Evolutionary conservation across 352 stramenopile genomes (phyloP).

Genomic region (Pythium pectinolyticum): DNA sequence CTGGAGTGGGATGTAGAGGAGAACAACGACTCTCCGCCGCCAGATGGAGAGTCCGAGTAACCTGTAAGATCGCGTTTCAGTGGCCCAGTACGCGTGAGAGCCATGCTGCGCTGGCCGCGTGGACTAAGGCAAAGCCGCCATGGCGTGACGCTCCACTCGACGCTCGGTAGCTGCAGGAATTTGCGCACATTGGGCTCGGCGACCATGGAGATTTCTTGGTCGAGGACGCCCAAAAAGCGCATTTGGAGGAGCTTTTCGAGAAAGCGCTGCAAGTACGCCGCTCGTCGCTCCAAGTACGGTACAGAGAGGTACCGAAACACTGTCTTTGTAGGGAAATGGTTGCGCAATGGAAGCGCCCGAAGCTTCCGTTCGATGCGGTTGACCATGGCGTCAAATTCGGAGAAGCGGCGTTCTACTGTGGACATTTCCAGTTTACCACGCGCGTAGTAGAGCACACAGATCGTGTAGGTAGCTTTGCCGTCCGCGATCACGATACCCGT

Average conservation of each 20-base stretch:
- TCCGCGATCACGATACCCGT: conserved; percentile 50
- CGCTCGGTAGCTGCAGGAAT: conserved; percentile 65
- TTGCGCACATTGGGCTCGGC: conserved; percentile 62
- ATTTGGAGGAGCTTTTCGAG: conserved; percentile 57
- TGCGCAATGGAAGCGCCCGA: conserved; percentile 42
- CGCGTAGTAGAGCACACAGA: conserved; percentile 62
- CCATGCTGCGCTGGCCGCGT: not conserved
- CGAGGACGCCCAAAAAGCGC: conserved; percentile 61
- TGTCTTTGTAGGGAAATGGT: conserved; percentile 69
- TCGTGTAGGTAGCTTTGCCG: conserved; percentile 51
- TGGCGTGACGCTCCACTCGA: conserved; percentile 72
- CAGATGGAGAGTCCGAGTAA: conserved; percentile 1
- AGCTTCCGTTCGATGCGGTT: conserved; percentile 58
- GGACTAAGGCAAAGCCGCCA: conserved; percentile 25
- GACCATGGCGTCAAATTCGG: conserved; percentile 65
- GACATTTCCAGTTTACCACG: conserved; percentile 41
- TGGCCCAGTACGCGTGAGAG: not conserved
- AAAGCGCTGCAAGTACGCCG: conserved; percentile 60
- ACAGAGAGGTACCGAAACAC: conserved; percentile 61
- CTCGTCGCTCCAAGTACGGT: conserved; percentile 60
- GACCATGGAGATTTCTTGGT: conserved; percentile 65
- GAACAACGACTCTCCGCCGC: not conserved
- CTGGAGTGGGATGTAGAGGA: conserved; percentile 33
- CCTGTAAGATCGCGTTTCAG: not conserved
- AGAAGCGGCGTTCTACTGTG: conserved; percentile 63